phyloP scores from a whole-genome alignment of 257 asterid genomes.

The Striga asiatica region DNA sequence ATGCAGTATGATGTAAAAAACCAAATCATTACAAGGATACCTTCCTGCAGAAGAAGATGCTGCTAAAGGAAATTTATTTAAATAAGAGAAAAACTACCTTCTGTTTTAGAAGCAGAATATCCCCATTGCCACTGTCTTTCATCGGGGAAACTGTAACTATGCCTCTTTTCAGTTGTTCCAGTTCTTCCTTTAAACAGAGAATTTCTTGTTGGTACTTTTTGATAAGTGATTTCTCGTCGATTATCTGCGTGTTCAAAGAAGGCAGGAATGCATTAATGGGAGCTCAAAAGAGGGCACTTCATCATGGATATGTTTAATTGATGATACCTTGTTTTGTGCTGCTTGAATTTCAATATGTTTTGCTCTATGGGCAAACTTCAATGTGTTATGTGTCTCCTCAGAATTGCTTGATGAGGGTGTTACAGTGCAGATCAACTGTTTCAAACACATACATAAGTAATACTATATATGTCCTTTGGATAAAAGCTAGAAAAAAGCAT shows the following conservation, averaged over 20 bases:
- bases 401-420: conserved; percentile 97
- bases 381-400: conserved; percentile 97
- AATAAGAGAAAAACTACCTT: conserved; percentile 39
- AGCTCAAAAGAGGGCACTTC: conserved; percentile 2
- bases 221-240: conserved; percentile 93
- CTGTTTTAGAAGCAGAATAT: conserved; percentile 81
- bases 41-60: neutral
- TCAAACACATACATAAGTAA: conserved; percentile 16
- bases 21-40: neutral
- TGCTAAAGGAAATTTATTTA: conserved; percentile 4
- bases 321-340: conserved; percentile 77
- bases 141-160: conserved; percentile 53
- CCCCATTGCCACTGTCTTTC: conserved; percentile 56
- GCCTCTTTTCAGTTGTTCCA: conserved; percentile 90
- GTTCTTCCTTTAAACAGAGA: conserved; percentile 85
- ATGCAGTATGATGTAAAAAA: neutral
- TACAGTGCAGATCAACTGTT: conserved; percentile 86
- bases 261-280: conserved; percentile 15
- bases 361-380: conserved; percentile 98
- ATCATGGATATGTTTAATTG: conserved; percentile 10
- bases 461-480: conserved; percentile 8
- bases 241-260: conserved; percentile 63
- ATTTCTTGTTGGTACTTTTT: conserved; percentile 95
- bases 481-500: conserved; percentile 8
- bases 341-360: conserved; percentile 96